Percentiles rank a stretch among this genome's conserved stretches.
Conservation (phyloP, 2,329 filamentous ascomycete species). For the Colletotrichum camelliae region DNA sequence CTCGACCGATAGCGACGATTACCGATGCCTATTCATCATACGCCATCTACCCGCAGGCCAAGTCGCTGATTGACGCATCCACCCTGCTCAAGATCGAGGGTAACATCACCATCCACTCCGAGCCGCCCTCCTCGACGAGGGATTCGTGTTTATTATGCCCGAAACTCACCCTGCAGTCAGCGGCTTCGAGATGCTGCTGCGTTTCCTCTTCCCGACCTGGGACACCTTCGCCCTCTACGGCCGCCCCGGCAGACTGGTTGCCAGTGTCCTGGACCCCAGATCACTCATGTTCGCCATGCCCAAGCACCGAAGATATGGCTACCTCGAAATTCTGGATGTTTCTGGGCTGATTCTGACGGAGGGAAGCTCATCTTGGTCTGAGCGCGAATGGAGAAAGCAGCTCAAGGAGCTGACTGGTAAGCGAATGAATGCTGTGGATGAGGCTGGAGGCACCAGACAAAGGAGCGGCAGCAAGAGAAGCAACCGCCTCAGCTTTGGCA, state of each 20-base stretch:
- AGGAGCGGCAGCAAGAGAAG: slow-evolving; percentile 64
- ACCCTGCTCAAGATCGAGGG: slow-evolving; percentile 95
- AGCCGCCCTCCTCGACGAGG: slow-evolving; percentile 79
- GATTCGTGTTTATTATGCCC: slow-evolving; percentile 98
- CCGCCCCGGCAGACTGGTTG: slow-evolving; percentile 82
- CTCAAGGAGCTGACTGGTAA: slow-evolving; percentile 87
- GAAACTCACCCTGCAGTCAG: slow-evolving; percentile 90
- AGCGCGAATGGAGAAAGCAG: slow-evolving; percentile 87
- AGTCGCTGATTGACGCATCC: slow-evolving; percentile 91
- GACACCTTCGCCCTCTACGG: slow-evolving; percentile 94
- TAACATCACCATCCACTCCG: slow-evolving; percentile 83
- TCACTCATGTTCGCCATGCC: slow-evolving; percentile 99
- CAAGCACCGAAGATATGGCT: slow-evolving; percentile 84
- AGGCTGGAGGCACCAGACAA: slow-evolving; percentile 40
- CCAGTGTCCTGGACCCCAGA: slow-evolving; percentile 83
- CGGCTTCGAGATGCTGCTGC: slow-evolving; percentile 94
- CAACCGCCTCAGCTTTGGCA: slow-evolving; percentile 60
- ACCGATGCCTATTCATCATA: slow-evolving; percentile 91
- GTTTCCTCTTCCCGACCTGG: slow-evolving; percentile 91
- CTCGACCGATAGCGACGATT: slow-evolving; percentile 87
- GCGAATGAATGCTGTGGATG: slow-evolving; percentile 69
- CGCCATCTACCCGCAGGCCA: slow-evolving; percentile 94
- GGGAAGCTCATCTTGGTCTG: slow-evolving; percentile 78
- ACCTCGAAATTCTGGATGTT: slow-evolving; percentile 88
- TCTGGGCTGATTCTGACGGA: slow-evolving; percentile 78